Conservation (phyloP, 371 early-diverging fungal genomes). For the Thermomucor indicae-seudaticae region DNA sequence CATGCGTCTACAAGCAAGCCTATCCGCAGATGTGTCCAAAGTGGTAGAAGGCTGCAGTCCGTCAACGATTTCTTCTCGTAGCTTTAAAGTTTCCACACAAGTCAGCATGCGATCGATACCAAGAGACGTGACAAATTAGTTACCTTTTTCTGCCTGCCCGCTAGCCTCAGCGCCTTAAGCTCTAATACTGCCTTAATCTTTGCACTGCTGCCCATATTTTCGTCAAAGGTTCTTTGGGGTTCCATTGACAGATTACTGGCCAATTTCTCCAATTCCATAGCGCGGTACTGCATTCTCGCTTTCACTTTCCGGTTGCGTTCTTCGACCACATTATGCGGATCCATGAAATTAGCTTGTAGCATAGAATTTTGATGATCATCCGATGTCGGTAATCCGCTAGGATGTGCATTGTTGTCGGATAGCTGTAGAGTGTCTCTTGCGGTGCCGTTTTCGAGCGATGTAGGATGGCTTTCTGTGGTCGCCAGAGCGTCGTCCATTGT, state of each 20-base stretch:
- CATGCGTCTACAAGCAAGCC: conserved; percentile 74
- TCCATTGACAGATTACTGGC: conserved; percentile 23
- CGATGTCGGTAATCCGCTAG: not conserved
- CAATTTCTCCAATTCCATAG: conserved; percentile 65
- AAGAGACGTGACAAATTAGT: not conserved
- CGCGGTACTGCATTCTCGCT: conserved; percentile 68
- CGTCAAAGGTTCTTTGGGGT: conserved; percentile 5
- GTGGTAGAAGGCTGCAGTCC: conserved; percentile 67
- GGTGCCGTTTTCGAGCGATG: too few relatives aligned
- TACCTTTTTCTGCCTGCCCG: conserved; percentile 71
- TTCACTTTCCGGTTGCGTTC: conserved; percentile 74
- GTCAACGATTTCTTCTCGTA: conserved; percentile 78
- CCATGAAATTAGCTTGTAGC: conserved; percentile 73
- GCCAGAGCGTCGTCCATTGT: conserved; percentile 46
- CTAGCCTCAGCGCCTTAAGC: conserved; percentile 74
- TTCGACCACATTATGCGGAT: conserved; percentile 63
- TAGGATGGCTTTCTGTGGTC: not conserved
- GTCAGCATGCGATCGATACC: not conserved
- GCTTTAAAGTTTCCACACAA: conserved; percentile 47
- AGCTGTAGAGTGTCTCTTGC: not conserved
- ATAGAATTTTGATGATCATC: not conserved
- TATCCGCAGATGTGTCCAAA: conserved; percentile 75
- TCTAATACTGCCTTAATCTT: conserved; percentile 78
- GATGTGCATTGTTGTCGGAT: not conserved
- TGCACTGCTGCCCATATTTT: conserved; percentile 9